Evolutionary conservation across 2,329 filamentous ascomycete species (phyloP).

Genomic region (Arachnopeziza araneosa): DNA sequence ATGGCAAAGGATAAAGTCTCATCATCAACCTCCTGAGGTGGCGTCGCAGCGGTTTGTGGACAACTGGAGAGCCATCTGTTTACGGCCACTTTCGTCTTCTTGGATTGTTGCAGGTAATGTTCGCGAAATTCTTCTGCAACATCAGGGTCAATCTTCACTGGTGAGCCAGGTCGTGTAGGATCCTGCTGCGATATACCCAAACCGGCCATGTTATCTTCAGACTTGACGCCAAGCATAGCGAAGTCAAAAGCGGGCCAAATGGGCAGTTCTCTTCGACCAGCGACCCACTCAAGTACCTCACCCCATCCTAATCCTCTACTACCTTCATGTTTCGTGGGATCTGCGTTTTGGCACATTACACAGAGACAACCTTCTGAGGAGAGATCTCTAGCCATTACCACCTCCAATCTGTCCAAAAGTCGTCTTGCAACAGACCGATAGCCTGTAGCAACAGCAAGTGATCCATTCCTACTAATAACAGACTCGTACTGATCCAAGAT

Average conservation of each 20-base stretch:
- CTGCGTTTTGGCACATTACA: conserved; percentile 67
- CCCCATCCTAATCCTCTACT: conserved; percentile 84
- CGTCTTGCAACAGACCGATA: conserved; percentile 91
- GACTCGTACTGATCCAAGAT: conserved; percentile 80
- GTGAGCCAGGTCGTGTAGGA: conserved; percentile 52
- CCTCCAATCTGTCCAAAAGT: conserved; percentile 82
- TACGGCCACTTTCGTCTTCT: conserved; percentile 86
- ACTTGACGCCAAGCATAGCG: conserved; percentile 54
- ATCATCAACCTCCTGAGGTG: conserved; percentile 86
- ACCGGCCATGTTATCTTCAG: conserved; percentile 49
- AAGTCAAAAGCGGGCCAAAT: conserved; percentile 85
- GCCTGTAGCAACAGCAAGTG: conserved; percentile 88
- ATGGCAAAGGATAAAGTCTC: conserved; percentile 93
- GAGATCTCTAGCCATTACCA: conserved; percentile 90
- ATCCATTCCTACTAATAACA: conserved; percentile 79
- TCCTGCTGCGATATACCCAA: conserved; percentile 58
- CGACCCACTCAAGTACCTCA: conserved; percentile 88
- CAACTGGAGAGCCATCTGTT: conserved; percentile 85
- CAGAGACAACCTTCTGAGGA: conserved; percentile 81
- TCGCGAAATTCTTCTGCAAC: conserved; percentile 90
- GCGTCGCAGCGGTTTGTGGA: conserved; percentile 61
- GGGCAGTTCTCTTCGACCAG: conserved; percentile 79
- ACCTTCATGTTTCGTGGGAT: conserved; percentile 35
- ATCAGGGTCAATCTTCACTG: conserved; percentile 80
- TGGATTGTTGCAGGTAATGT: conserved; percentile 85